Evolutionary conservation across 768 basidiomycete species (phyloP).

Genomic region (Lactarius deliciosus): DNA sequence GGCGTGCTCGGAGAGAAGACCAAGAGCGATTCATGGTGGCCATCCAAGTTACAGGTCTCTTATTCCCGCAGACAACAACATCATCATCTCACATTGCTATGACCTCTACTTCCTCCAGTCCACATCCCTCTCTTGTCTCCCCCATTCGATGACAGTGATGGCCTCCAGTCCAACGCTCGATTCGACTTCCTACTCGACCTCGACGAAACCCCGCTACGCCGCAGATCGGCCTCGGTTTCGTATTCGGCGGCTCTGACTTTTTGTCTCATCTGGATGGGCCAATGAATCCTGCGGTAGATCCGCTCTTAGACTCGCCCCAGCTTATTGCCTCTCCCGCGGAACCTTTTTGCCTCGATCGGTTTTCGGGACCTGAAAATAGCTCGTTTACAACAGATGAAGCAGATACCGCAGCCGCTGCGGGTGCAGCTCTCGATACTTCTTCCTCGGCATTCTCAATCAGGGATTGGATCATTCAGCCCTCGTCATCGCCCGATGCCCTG

Average conservation of each 20-base stretch:
- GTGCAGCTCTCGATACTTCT: constrained; percentile 11
- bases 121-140: constrained; percentile 1
- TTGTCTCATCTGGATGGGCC: neutral
- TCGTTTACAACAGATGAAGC: neutral
- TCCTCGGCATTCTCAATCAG: constrained; percentile 24
- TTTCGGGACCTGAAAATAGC: neutral
- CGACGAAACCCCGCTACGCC: neutral
- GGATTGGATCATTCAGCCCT: constrained; percentile 23
- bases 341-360: neutral
- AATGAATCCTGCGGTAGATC: neutral
- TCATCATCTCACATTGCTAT: constrained; percentile 14
- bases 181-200: constrained; percentile 4
- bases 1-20: constrained; percentile 11
- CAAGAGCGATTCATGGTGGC: constrained; percentile 19
- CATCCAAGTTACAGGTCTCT: neutral
- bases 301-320: constrained; percentile 12
- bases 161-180: constrained; percentile 25
- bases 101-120: constrained; percentile 15
- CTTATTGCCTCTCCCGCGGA: neutral
- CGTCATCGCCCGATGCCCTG: constrained; percentile 15
- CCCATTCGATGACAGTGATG: constrained; percentile 9
- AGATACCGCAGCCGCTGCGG: neutral
- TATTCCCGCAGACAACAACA: neutral
- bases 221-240: constrained; percentile 26
- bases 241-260: constrained; percentile 17